Evolutionary conservation across 768 basidiomycete genomes (phyloP).

Genomic region (Leccinum subtestaceum): DNA sequence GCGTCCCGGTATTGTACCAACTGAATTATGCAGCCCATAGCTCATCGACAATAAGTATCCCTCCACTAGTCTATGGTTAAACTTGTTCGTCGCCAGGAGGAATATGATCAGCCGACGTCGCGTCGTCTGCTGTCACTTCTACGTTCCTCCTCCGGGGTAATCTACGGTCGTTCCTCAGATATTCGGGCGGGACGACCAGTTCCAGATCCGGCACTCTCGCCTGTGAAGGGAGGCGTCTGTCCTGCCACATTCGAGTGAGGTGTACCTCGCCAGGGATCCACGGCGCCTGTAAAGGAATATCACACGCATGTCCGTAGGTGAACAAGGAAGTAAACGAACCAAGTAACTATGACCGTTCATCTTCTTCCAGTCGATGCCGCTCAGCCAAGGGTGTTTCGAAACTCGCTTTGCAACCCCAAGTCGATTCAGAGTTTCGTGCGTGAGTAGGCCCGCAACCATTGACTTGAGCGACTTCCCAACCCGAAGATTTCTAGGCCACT

Average conservation of each 20-base stretch:
- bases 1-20: neutral
- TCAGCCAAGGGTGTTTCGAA: conserved; percentile 44
- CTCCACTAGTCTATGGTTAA: neutral
- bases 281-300: conserved; percentile 38
- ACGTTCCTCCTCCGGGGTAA: conserved; percentile 15
- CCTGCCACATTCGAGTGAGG: conserved; percentile 38
- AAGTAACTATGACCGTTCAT: conserved; percentile 42
- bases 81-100: conserved; percentile 55
- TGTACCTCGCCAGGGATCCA: conserved; percentile 33
- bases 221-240: conserved; percentile 35
- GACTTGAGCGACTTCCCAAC: conserved; percentile 42
- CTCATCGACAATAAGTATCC: neutral
- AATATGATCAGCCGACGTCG: neutral
- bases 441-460: conserved; percentile 42
- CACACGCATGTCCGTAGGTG: neutral
- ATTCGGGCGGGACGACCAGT: conserved; percentile 32
- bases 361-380: conserved; percentile 45
- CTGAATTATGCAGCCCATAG: neutral
- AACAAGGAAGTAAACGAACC: conserved; percentile 34
- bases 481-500: conserved; percentile 38
- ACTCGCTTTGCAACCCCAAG: conserved; percentile 39
- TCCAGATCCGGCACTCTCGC: conserved; percentile 39
- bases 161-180: conserved; percentile 39
- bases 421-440: conserved; percentile 35
- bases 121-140: neutral